These are phyloP conservation scores for Rhodotorula sp. DNA, from an alignment of 1,284 basidiomycete genomes.

Conservation along the genomic window DNA sequence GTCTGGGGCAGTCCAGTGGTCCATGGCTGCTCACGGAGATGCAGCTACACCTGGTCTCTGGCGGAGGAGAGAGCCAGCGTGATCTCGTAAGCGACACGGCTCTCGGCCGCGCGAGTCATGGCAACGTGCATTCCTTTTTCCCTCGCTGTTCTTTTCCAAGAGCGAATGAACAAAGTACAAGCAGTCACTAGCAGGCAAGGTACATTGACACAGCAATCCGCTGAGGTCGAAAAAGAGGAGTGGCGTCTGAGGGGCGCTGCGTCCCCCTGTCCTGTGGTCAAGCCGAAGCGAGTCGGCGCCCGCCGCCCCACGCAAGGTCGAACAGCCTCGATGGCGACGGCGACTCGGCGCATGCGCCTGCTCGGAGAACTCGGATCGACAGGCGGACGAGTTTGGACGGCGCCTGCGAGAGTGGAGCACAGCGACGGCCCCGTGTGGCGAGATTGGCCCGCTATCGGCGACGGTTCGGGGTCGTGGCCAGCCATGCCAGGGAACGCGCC, in stretches of 20 bases:
- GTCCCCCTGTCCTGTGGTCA: no score
- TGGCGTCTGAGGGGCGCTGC: no score
- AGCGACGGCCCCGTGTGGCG: not conserved
- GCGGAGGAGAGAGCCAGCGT: not conserved
- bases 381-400: not conserved
- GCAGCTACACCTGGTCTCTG: not conserved
- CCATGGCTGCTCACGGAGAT: not conserved
- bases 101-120: no score
- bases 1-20: constrained; percentile 12
- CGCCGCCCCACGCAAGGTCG: not conserved
- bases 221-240: no score
- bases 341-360: not conserved
- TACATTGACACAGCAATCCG: no score
- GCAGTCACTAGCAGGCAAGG: no score
- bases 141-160: no score
- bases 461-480: not conserved
- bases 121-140: no score
- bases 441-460: not conserved
- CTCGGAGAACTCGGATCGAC: no score
- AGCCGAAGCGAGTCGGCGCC: no score
- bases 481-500: not conserved
- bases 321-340: not conserved
- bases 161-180: no score
- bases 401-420: not conserved
- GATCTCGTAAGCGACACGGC: no score